Base-by-base conservation (phyloP, 2,329 filamentous ascomycete genomes). In the Drechmeria coniospora region DNA sequence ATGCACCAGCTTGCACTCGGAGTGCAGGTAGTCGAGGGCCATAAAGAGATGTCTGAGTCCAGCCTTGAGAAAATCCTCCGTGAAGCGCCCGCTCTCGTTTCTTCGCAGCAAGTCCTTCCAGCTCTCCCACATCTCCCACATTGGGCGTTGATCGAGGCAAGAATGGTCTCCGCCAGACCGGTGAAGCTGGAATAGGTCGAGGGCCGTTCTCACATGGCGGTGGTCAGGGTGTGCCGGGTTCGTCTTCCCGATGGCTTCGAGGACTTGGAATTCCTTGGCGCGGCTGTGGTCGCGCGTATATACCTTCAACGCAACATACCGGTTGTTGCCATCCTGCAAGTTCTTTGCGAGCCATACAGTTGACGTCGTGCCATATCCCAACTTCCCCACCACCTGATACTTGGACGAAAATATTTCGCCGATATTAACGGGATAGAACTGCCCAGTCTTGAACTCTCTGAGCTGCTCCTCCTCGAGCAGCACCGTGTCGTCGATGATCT, bases 41-140 rank as follows among this genome's bases (percentile, higher is more conserved):
- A 46, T 45, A 14, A 60, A 49, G 7, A 41, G 26, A 6, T 23
- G 15, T 17, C 18, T 35, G 29, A 61, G 42, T 13, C 46, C 44
- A 15, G 33, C 36, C 30, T 48, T 51, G 7, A 61, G 38, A 5
- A 60, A 37, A 13, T 47, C 41, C 18, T 49, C 41, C 7, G 51
- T 46, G 27, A 59, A 57, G 9, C 52, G 40, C 32, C 44, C 38
- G 1, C 16, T 33, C 2, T 50, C 41, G 26, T 57, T 55, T 7
- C 53, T 44, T 20, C 33, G 43, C 1, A 53, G 41, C 4, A 60
- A 32, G 26, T 56, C 49, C 21, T 36, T 45, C 23, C 51, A 54
- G 32, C 50, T 60, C 16, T 57, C 53, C 50, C 54, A 56, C 33
- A 54, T 60, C 16, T 57, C 53, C 50, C 54, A 56, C 33, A 54